Conservation (phyloP, 208 protist genomes). For the Crithidia acanthocephali region DNA sequence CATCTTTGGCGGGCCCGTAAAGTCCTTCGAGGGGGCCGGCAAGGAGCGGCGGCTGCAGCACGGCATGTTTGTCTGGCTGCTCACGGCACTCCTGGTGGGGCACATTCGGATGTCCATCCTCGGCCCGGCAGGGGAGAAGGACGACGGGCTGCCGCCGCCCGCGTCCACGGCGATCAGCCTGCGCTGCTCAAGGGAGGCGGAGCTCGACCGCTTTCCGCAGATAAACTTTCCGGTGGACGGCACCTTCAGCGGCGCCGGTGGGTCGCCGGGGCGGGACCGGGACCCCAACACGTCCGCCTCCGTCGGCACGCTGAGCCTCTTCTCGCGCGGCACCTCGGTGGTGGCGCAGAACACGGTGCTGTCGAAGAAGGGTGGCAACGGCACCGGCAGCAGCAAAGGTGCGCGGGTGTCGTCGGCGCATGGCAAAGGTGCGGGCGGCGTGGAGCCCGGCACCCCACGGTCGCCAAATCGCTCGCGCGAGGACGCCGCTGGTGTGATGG, state of each 20-base stretch:
- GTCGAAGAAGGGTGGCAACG: constrained; percentile 20
- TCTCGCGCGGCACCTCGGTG: constrained; percentile 12
- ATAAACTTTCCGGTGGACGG: constrained; percentile 14
- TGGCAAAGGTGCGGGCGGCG: not conserved
- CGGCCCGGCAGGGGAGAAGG: constrained; percentile 3
- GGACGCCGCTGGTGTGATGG: not conserved
- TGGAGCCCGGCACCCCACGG: not conserved
- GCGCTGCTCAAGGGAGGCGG: constrained; percentile 21
- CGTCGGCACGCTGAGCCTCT: not conserved
- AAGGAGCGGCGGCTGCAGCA: constrained; percentile 29
- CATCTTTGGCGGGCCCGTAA: constrained; percentile 18
- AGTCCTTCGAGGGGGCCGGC: constrained; percentile 7
- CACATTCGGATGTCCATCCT: constrained; percentile 22
- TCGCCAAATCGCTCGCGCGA: not conserved
- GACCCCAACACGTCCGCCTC: not conserved
- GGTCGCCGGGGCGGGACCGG: not conserved
- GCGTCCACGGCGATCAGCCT: not conserved
- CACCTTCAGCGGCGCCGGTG: not conserved
- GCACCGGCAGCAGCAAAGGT: not conserved
- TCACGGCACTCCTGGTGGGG: constrained; percentile 27
- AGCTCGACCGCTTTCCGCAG: constrained; percentile 13
- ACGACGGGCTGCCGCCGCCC: constrained; percentile 9
- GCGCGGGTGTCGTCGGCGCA: not conserved
- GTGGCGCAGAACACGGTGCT: constrained; percentile 21
- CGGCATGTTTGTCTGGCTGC: constrained; percentile 30